phyloP scores from a whole-genome alignment of 768 basidiomycete species.

The Suillus variegatus region DNA sequence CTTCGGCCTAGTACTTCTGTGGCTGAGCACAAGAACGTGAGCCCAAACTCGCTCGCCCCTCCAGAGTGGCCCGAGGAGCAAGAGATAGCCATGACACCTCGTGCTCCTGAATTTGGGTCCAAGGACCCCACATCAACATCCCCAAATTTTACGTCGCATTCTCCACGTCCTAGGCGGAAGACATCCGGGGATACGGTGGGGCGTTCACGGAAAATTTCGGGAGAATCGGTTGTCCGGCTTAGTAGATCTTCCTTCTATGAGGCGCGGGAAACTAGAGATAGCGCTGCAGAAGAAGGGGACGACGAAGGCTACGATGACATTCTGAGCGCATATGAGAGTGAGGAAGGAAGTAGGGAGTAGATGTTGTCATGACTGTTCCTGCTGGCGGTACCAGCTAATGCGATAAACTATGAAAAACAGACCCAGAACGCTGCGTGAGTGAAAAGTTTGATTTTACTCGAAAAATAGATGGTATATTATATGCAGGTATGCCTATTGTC shows the following conservation, averaged over 20 bases:
- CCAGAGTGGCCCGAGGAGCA: conserved; percentile 58
- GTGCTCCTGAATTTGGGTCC: conserved; percentile 48
- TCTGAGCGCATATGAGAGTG: conserved; percentile 81
- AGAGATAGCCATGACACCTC: conserved; percentile 59
- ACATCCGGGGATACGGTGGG: conserved; percentile 26
- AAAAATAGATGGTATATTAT: not conserved
- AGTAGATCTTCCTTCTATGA: conserved; percentile 52
- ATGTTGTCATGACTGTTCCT: conserved; percentile 4
- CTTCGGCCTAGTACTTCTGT: conserved; percentile 17
- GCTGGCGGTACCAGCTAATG: conserved; percentile 6
- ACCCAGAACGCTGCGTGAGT: not conserved
- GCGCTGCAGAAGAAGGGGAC: conserved; percentile 75
- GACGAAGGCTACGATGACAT: conserved; percentile 77
- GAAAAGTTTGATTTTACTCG: not conserved
- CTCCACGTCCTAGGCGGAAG: conserved; percentile 29
- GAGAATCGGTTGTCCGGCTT: conserved; percentile 34
- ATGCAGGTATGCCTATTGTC: not conserved
- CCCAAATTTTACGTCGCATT: conserved; percentile 26
- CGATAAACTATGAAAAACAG: not conserved
- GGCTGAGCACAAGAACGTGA: conserved; percentile 39
- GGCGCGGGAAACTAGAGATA: conserved; percentile 48
- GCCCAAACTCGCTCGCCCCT: conserved; percentile 44
- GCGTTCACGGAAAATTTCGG: conserved; percentile 43
- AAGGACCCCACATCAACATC: conserved; percentile 29
- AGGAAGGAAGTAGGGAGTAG: conserved; percentile 45